Base-by-base conservation (phyloP, 345 rosid genomes). In the Eucalyptus paniculata region DNA sequence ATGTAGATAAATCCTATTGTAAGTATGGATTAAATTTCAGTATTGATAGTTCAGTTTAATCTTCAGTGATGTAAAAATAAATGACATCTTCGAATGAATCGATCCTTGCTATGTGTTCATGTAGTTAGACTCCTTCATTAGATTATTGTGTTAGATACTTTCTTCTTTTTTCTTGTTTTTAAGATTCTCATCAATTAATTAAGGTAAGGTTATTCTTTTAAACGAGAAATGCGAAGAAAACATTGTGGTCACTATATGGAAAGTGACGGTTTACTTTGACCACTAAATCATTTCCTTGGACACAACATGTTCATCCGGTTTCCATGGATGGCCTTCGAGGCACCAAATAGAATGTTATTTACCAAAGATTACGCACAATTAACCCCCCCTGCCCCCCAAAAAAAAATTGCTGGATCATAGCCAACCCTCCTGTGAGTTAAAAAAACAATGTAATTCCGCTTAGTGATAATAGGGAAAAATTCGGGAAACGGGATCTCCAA, bases 321-420 rank as follows among this genome's bases (percentile, higher is more conserved):
- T 51, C 56, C 56, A 0, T 51, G 56, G 56, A 18, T 1, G 23
- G 56, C 23, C 56, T 51, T 51, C 23, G 23, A 51, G 4, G 56
- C 56, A 51, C 54, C 56, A 18, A 51, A 51, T 51, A 51, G 77
- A 65, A 30, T 30, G 11, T 65, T 65, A 65, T 65, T 65, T 65
- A 14, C 77, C 77, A 65, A 65, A n/a, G 40, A 65, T 65, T 65
- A 65, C 9, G 40, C 77, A 65, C 18, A n/a, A n/a, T n/a, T n/a
- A 65, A n/a, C 1, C 0, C 7, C 7, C 53, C 21, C 19, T 3
- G 19, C 53, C 18, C 8, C 44, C 44, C 8, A 37, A n/a, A 65
- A 1, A 62, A 15, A 4, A 65, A 30, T n/a, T n/a, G 21, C 37
- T 65, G 37, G 16, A 14, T n/a, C 77, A 65, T 65, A n/a, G 37